A percentile compares a stretch with the other conserved stretches of the same genome.
These are phyloP conservation scores for Neurospora tetrasperma DNA, from an alignment of 495 filamentous ascomycete species.

Conservation along the genomic window DNA sequence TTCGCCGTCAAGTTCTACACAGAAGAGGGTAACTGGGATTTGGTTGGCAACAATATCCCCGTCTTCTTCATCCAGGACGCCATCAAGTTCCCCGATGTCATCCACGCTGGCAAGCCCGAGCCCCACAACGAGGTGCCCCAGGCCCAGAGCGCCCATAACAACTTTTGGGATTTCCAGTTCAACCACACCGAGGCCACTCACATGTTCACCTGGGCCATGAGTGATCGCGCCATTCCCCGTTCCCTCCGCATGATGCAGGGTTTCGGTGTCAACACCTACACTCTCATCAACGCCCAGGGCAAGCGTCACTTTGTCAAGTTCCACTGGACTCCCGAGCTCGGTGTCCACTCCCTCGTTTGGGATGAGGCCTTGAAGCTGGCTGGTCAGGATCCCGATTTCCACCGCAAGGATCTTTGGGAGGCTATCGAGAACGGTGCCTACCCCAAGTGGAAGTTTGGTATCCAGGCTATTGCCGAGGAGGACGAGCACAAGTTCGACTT, in stretches of 20 bases:
- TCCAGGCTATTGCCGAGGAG: slow-evolving; percentile 64
- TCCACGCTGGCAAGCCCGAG: slow-evolving; percentile 75
- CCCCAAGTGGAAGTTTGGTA: slow-evolving; percentile 76
- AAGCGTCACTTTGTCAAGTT: slow-evolving; percentile 77
- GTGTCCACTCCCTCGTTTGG: slow-evolving; percentile 79
- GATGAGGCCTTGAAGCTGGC: slow-evolving; percentile 77
- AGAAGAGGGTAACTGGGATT: slow-evolving; percentile 49
- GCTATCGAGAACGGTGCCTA: slow-evolving; percentile 68
- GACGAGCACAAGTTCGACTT: slow-evolving; percentile 77
- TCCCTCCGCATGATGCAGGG: slow-evolving; percentile 88
- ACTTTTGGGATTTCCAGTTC: slow-evolving; percentile 52
- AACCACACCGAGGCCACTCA: slow-evolving; percentile 68
- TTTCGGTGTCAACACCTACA: slow-evolving; percentile 81
- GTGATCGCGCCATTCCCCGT: slow-evolving; percentile 68
- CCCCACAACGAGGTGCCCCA: slow-evolving; percentile 61
- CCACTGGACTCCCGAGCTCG: slow-evolving; percentile 64
- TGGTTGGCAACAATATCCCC: slow-evolving; percentile 57
- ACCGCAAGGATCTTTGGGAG: slow-evolving; percentile 69
- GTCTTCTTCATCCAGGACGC: slow-evolving; percentile 65
- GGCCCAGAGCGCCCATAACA: slow-evolving; percentile 54
- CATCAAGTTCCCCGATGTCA: slow-evolving; percentile 65
- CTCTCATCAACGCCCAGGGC: slow-evolving; percentile 58
- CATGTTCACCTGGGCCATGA: slow-evolving; percentile 79
- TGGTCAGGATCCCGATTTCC: slow-evolving; percentile 81
- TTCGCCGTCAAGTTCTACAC: slow-evolving; percentile 74